Percentiles rank a stretch among this genome's conserved stretches.
phyloP scores from a whole-genome alignment of 2,329 filamentous ascomycete species.

The Talaromyces sp. region DNA sequence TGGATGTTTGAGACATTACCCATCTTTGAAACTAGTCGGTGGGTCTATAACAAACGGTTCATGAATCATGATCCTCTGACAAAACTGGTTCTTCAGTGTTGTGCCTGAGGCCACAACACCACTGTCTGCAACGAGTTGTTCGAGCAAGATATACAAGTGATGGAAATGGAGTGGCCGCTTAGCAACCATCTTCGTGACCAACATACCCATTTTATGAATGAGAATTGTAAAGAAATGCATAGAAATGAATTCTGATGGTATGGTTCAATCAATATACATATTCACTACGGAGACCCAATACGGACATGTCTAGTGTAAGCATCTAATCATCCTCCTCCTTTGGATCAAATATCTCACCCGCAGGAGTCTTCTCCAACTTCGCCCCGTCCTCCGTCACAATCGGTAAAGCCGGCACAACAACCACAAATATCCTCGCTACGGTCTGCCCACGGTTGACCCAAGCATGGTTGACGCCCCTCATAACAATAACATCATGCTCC shows the following conservation, averaged over 20 bases:
- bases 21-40: not conserved
- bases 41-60: not conserved
- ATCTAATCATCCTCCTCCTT: slow-evolving; percentile 21
- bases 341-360: slow-evolving; percentile 24
- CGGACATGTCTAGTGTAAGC: too few relatives aligned
- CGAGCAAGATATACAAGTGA: too few relatives aligned
- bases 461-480: slow-evolving; percentile 43
- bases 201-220: too few relatives aligned
- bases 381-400: slow-evolving; percentile 38
- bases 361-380: slow-evolving; percentile 35
- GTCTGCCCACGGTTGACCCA: slow-evolving; percentile 44
- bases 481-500: slow-evolving; percentile 31
- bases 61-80: not conserved
- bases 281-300: not conserved
- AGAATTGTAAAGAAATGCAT: not conserved
- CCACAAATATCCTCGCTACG: slow-evolving; percentile 39
- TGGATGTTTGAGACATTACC: not conserved
- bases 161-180: too few relatives aligned
- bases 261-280: too few relatives aligned
- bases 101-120: not conserved
- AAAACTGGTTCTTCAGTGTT: not conserved
- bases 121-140: too few relatives aligned
- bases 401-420: slow-evolving; percentile 43
- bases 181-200: too few relatives aligned
- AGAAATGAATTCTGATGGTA: not conserved